Base-by-base conservation (phyloP, 768 basidiomycete genomes). In the Coprinellus micaceus region DNA sequence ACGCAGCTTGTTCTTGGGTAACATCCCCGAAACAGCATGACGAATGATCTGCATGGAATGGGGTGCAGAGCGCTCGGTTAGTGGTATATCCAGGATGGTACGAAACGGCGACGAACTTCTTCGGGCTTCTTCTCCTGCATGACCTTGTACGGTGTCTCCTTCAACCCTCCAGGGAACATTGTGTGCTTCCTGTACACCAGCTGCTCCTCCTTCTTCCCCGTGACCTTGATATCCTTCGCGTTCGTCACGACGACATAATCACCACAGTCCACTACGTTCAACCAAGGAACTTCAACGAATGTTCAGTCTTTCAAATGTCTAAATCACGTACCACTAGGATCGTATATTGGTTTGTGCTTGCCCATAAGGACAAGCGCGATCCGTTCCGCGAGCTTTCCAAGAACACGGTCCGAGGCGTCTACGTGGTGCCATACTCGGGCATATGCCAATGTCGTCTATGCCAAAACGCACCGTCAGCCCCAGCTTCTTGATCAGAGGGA, bases 191-290 rank as follows among this genome's bases (percentile, higher is more conserved):
- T 76, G 75, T 92, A 99, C 17, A 95, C 67, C 62, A 94, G 78
- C 66, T 98, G 92, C 60, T 91, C 82, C 4, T 83, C 82, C 74
- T 98, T 99, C 67, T 83, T 83, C 39, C 97, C 97, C 1, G 95
- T 91, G 37, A 97, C 89, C 65, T 85, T 83, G 61, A 98, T 79
- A 7, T 86, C 81, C 54, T 82, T 76, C 2, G 93, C 89, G 68
- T 98, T 92, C 28, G 94, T 96, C 6, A 99, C 94, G 22, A 98
- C 83, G 28, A 98, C 93, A 67, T 98, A 98, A 83, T 99, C 97
- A 9, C 97, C 97, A 54, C 92, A 94, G 72, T 99, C 97, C 61
- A 90, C 96, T 97, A 59, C 13, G 40, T 25, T 22, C n/a, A n/a
- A n/a, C n/a, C n/a, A n/a, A n/a, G n/a, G n/a, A n/a, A n/a, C n/a